Base-by-base conservation (phyloP, 768 basidiomycete genomes). In the Krasilnikovozyma curviuscula region DNA sequence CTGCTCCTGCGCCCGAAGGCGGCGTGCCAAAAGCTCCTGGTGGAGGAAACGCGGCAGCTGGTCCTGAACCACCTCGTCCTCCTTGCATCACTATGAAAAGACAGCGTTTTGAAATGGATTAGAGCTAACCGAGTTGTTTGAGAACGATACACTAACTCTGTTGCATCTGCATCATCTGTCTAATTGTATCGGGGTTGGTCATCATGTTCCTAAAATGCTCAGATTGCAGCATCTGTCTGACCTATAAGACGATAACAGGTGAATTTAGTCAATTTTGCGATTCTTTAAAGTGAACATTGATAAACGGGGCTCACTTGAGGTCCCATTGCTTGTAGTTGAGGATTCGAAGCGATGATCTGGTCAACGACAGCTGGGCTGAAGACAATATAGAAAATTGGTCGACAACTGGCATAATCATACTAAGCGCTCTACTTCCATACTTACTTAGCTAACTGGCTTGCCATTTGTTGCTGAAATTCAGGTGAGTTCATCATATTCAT, bases 391-490 rank as follows among this genome's bases (percentile, higher is more conserved):
- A n/a, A n/a, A n/a, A n/a, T n/a, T n/a, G n/a, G n/a, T n/a, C n/a
- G n/a, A n/a, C n/a, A n/a, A n/a, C n/a, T n/a, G n/a, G n/a, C n/a
- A n/a, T n/a, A n/a, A n/a, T n/a, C n/a, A n/a, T n/a, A n/a, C n/a
- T n/a, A n/a, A n/a, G n/a, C n/a, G n/a, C n/a, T n/a, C n/a, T n/a
- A n/a, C n/a, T n/a, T n/a, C n/a, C n/a, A n/a, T n/a, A n/a, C n/a
- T n/a, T n/a, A n/a, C n/a, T n/a, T n/a, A n/a, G n/a, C n/a, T n/a
- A n/a, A n/a, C n/a, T n/a, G n/a, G 30, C 40, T 32, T 3, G 39
- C 46, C 82, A 98, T 91, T 65, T 88, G 82, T 53, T 82, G 75
- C 33, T 88, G 63, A 56, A 89, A 86, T 54, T 83, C 72, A 1
- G 83, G 83, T 16, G 75, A 78, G 58, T 80, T 76, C 71, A 29